Evolutionary conservation across 148 eudicot genomes (phyloP), one percentile per base, ranked within the genome.

Genomic region (Polygonum aviculare): DNA sequence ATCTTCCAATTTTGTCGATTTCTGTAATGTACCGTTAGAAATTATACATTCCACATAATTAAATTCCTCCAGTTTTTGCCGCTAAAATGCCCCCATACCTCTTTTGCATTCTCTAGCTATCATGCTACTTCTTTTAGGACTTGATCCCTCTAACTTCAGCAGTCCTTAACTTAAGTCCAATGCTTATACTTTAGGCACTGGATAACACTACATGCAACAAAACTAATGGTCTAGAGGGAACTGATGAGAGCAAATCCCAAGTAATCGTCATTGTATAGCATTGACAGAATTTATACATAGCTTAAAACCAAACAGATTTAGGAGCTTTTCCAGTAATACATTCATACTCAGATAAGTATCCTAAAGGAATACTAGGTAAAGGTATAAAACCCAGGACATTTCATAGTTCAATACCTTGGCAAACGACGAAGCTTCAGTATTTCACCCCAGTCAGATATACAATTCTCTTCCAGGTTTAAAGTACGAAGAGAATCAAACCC

Each of bases 401-500:
- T 51, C 69, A 38, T 77, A 62, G 14, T 47, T 51, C 21, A 54
- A 48, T 86, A 94, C 98, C 93, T 87, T 77, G 62, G 78, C 73
- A 95, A 84, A 39, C 84, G 83, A 55, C 90, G 83, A 79, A 95
- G 88, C 85, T 89, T 95, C 83, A 89, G 15, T 69, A 92, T 86
- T 85, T 95, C 97, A 83, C 83, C 83, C 98, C 98, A 95, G 75
- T 82, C 87, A 73, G 90, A 81, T 83, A 95, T 81, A 75, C 82
- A 87, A 78, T 95, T 95, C 60, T 89, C 92, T 74, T 95, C 98
- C 79, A 95, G 80, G 81, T 95, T 89, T 76, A 95, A 83, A 82
- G 89, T 75, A 40, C 84, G 87, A 22, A 95, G 85, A 74, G 82
- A 88, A 77, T 83, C 77, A 83, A 95, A 90, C 41, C 98, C 94